Evolutionary conservation across 495 filamentous ascomycete species (phyloP).

Genomic region (Xylaria longipes): DNA sequence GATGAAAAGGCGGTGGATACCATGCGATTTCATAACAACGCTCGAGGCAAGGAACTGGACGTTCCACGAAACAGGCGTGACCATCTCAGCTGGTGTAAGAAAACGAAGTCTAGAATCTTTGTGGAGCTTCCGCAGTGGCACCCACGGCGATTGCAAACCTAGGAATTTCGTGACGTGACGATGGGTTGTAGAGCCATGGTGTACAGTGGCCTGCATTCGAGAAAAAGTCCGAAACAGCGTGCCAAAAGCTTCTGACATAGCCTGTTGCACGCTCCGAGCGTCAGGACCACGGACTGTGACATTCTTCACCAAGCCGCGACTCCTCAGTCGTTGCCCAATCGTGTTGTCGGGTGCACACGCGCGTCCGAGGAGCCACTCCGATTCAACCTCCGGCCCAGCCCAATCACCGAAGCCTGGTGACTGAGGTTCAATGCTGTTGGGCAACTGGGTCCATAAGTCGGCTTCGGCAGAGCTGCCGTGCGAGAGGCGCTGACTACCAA

Average conservation of each 20-base stretch:
- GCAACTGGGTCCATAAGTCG: conserved; percentile 66
- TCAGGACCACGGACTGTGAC: conserved; percentile 62
- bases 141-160: conserved; percentile 63
- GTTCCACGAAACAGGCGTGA: conserved; percentile 70
- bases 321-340: conserved; percentile 67
- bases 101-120: conserved; percentile 71
- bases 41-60: conserved; percentile 67
- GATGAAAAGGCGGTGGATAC: conserved; percentile 66
- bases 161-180: conserved; percentile 48
- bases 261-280: conserved; percentile 64
- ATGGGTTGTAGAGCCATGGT: conserved; percentile 39
- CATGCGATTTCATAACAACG: conserved; percentile 66
- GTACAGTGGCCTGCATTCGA: conserved; percentile 39
- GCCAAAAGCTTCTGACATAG: conserved; percentile 64
- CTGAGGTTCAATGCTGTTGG: conserved; percentile 53
- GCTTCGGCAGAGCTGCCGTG: conserved; percentile 46
- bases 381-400: conserved; percentile 49
- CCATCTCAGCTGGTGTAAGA: conserved; percentile 67
- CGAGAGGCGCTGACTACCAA: conserved; percentile 51
- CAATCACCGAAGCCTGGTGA: conserved; percentile 53
- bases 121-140: conserved; percentile 73
- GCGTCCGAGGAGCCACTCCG: conserved; percentile 62
- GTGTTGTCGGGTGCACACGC: conserved; percentile 61
- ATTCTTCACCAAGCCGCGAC: conserved; percentile 68
- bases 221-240: conserved; percentile 54